Evolutionary conservation across 208 protist species (phyloP).

Genomic region (Spongospora subterranea): DNA sequence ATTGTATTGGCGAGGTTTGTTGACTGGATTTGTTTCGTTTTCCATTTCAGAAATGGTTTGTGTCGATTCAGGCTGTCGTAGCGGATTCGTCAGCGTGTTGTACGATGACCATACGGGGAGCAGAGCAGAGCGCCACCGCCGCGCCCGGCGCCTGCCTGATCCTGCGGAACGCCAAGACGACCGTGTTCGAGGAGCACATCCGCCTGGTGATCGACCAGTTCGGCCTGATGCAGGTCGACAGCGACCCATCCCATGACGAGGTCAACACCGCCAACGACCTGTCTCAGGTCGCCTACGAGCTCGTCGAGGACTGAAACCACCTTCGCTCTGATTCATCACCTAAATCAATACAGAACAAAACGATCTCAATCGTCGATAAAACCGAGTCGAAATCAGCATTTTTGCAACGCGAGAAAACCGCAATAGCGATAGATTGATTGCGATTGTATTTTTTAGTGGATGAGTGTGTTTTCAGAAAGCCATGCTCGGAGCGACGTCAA

Average conservation of each 20-base stretch:
- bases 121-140: neutral
- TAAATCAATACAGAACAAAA: too few species aligned
- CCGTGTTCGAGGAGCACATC: conserved; percentile 46
- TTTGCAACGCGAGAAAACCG: too few species aligned
- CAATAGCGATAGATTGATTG: too few species aligned
- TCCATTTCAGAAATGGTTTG: neutral
- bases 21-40: neutral
- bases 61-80: conserved; percentile 16
- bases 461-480: neutral
- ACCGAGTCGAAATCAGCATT: too few species aligned
- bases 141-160: neutral
- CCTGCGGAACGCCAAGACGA: conserved; percentile 35
- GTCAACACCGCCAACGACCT: conserved; percentile 1
- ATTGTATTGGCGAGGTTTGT: neutral
- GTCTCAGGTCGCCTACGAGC: conserved; percentile 27
- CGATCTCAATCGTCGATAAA: too few species aligned
- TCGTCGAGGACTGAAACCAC: conserved; percentile 41
- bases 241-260: neutral
- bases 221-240: neutral
- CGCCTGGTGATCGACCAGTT: conserved; percentile 20
- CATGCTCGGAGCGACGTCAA: conserved; percentile 21
- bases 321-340: too few species aligned
- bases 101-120: conserved; percentile 13
- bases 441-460: neutral
- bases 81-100: conserved; percentile 25